phyloP scores from a whole-genome alignment of 805 yeast species.

The Kodamaea jinghongensis region DNA sequence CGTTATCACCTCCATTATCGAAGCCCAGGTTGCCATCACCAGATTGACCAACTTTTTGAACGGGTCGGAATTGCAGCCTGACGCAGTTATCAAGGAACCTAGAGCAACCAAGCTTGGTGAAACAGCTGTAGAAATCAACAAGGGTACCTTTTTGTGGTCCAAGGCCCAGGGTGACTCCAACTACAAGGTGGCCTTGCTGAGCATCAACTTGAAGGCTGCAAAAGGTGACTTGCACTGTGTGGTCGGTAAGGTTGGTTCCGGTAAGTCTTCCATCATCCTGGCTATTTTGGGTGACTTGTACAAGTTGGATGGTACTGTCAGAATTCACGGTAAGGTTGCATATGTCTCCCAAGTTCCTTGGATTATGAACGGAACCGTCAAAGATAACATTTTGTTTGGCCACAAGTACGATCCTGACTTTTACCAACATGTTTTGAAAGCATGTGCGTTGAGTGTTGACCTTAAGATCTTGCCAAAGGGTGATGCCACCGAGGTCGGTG shows the following conservation, averaged over 20 bases:
- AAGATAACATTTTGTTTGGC: conserved; percentile 89
- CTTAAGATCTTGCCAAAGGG: conserved; percentile 80
- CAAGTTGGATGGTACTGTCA: conserved; percentile 69
- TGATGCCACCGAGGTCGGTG: conserved; percentile 92
- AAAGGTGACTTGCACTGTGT: conserved; percentile 82
- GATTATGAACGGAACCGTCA: conserved; percentile 94
- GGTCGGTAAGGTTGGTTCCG: conserved; percentile 88
- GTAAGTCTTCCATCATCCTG: conserved; percentile 81
- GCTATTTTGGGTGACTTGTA: conserved; percentile 80
- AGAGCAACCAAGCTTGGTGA: conserved; percentile 60
- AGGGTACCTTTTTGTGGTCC: conserved; percentile 78
- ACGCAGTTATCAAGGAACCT: conserved; percentile 59
- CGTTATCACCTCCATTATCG: conserved; percentile 82
- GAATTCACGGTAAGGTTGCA: conserved; percentile 74
- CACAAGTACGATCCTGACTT: conserved; percentile 77
- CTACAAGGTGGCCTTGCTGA: conserved; percentile 63
- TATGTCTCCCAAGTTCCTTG: conserved; percentile 94
- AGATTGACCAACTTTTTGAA: conserved; percentile 74
- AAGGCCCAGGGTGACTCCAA: conserved; percentile 55
- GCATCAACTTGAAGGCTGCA: conserved; percentile 59
- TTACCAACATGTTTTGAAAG: conserved; percentile 75
- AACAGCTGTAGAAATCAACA: conserved; percentile 55
- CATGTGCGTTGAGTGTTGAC: conserved; percentile 85
- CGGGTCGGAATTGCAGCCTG: conserved; percentile 78
- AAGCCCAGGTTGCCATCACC: conserved; percentile 78